Evolutionary conservation across 73 alveolate species (phyloP).

Genomic region (Tetrahymena thermophila): DNA sequence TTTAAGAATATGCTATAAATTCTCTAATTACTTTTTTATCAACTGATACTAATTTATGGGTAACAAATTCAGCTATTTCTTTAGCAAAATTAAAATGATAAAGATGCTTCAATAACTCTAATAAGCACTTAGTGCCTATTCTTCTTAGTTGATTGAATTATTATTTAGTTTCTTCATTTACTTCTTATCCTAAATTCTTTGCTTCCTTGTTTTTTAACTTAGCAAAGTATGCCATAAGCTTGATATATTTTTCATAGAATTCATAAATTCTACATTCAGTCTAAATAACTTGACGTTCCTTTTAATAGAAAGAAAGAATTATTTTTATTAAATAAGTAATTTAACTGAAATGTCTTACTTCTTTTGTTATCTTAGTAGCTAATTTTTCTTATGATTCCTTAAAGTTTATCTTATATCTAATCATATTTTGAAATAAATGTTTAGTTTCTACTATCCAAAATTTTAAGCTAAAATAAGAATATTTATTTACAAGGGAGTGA

Average conservation of each 20-base stretch:
- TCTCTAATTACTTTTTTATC: background rate
- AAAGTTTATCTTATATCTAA: background rate
- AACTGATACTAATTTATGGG: background rate
- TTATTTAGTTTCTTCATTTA: background rate
- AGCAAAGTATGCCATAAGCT: background rate
- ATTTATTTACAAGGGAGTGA: background rate
- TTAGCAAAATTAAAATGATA: background rate
- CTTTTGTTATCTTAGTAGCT: background rate
- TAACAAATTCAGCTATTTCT: background rate
- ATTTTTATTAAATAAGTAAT: background rate
- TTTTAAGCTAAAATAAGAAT: background rate
- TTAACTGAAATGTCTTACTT: background rate
- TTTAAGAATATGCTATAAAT: background rate
- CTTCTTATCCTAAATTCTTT: background rate
- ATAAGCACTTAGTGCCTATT: background rate
- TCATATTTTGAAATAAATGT: background rate
- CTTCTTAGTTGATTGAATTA: background rate
- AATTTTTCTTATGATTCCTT: background rate
- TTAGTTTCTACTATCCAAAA: background rate
- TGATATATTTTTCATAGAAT: background rate
- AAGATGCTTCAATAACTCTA: background rate
- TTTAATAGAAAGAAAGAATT: background rate
- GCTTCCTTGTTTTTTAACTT: background rate
- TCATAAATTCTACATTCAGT: background rate
- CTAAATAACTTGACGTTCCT: background rate